Conservation (phyloP, 2,329 filamentous ascomycete species). For the Paecilomyces niveus region DNA sequence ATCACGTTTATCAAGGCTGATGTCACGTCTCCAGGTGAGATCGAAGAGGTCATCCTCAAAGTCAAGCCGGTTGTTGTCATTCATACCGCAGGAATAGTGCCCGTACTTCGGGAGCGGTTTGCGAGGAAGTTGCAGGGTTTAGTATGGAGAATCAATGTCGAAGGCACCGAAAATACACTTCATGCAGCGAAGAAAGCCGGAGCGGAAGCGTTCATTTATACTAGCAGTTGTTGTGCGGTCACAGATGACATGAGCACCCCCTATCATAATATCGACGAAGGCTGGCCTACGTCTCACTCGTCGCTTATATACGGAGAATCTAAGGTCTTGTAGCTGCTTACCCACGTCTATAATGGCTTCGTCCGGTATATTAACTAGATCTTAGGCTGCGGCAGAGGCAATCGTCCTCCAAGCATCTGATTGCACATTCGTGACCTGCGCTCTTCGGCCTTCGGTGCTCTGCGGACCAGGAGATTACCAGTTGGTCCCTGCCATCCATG, state of each 20-base stretch:
- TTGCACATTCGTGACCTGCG: constrained; percentile 28
- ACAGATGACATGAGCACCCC: constrained; percentile 41
- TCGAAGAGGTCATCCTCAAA: constrained; percentile 28
- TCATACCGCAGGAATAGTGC: constrained; percentile 47
- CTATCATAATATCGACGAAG: constrained; percentile 33
- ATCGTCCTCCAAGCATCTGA: constrained; percentile 32
- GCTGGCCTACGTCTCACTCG: constrained; percentile 29
- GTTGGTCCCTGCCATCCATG: constrained; percentile 35
- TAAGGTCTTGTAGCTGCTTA: constrained; percentile 20
- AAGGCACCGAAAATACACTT: constrained; percentile 49
- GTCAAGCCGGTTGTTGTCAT: constrained; percentile 44
- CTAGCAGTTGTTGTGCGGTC: constrained; percentile 49
- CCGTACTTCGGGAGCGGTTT: constrained; percentile 30
- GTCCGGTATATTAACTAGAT: background rate
- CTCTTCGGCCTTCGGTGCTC: constrained; percentile 37
- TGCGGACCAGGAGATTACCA: constrained; percentile 38
- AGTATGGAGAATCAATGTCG: constrained; percentile 47
- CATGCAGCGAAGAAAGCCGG: constrained; percentile 37
- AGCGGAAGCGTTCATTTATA: constrained; percentile 48
- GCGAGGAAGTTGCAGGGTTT: constrained; percentile 25
- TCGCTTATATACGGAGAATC: constrained; percentile 40
- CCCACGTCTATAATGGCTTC: background rate
- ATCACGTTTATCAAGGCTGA: constrained; percentile 25
- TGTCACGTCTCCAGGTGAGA: constrained; percentile 21
- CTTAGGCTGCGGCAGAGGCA: constrained; percentile 34